Evolutionary conservation across 352 stramenopile species (phyloP), one percentile per base, ranked within the genome.

Genomic region (Nothophytophthora sp.): DNA sequence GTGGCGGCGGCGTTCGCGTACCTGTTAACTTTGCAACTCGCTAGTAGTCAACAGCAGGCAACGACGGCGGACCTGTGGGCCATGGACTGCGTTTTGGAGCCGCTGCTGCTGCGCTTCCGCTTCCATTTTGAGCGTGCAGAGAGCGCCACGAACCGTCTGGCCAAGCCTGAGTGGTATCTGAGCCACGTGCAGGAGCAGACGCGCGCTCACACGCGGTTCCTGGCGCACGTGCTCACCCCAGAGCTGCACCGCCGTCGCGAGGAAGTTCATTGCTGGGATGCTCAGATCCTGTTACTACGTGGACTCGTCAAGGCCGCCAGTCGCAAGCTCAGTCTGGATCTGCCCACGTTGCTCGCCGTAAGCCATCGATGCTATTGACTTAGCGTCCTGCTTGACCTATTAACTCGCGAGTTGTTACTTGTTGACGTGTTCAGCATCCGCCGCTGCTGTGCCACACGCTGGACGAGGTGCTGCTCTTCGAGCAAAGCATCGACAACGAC

Each of bases 81-180:
- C 5, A 76, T 92, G 28, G 67, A 87, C 19, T 84, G 67, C 38
- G 50, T 92, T 5, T 18, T 90, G 9, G 64, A 89, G 12, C 63
- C 79, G 3, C 29, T 90, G 23, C 40, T 81, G 10, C 55, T 76
- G 50, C 76, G 81, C 19, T 90, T 90, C 43, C 74, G 70, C 13
- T 92, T 76, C 59, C 81, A 92, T 19, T 92, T 92, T 52, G 76
- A 86, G 47, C 67, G 76, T 16, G 7, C 20, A 1, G 75, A 84
- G 4, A 92, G 81, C 54, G 61, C 72, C 23, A 90, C 77, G 13
- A 92, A 89, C 48, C 75, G 76, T 29, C 33, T 92, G 7, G 67
- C 77, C 2, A 92, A 89, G 63, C 81, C 81, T 0, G 81, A 92
- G 52, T 92, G 81, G 81, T 81, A 73, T 50, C 43, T 92, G 15